phyloP scores from a whole-genome alignment of 176 grass and related monocot genomes.

The maize (Zea mays) region DNA sequence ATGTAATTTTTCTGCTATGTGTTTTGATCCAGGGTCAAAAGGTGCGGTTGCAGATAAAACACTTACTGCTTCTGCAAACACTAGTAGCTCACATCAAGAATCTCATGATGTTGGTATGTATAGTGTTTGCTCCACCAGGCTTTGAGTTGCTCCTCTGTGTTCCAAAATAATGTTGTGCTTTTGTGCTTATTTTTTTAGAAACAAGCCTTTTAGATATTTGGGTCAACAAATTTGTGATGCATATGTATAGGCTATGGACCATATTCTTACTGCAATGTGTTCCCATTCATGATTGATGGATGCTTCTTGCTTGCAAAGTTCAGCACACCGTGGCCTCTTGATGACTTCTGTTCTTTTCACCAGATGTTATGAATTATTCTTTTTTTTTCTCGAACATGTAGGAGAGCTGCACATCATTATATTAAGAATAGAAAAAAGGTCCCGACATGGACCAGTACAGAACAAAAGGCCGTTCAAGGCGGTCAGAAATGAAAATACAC shows the following conservation, averaged over 20 bases:
- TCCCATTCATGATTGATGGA: neutral
- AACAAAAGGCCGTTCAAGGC: too few species aligned
- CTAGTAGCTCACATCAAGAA: conserved; percentile 42
- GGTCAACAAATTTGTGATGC: neutral
- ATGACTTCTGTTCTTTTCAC: neutral
- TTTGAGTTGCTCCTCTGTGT: conserved; percentile 20
- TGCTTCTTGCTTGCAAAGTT: conserved; percentile 2
- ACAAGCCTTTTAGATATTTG: neutral
- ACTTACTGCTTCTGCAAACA: conserved; percentile 23
- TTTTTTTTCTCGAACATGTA: too few species aligned
- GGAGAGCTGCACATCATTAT: too few species aligned
- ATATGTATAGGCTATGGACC: neutral
- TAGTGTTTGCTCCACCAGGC: conserved; percentile 12
- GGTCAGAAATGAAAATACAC: too few species aligned
- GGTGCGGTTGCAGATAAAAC: conserved; percentile 8
- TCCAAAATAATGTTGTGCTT: conserved; percentile 18
- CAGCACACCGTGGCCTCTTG: neutral
- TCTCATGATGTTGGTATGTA: conserved; percentile 34
- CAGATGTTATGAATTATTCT: neutral
- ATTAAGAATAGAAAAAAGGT: too few species aligned
- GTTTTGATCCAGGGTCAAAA: conserved; percentile 26
- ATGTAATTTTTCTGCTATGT: conserved; percentile 15
- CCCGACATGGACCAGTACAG: too few species aligned
- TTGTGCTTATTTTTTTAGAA: neutral
- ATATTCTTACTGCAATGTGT: neutral